Base-by-base conservation (phyloP, 768 basidiomycete species). In the Phlebiopsis gigantea region DNA sequence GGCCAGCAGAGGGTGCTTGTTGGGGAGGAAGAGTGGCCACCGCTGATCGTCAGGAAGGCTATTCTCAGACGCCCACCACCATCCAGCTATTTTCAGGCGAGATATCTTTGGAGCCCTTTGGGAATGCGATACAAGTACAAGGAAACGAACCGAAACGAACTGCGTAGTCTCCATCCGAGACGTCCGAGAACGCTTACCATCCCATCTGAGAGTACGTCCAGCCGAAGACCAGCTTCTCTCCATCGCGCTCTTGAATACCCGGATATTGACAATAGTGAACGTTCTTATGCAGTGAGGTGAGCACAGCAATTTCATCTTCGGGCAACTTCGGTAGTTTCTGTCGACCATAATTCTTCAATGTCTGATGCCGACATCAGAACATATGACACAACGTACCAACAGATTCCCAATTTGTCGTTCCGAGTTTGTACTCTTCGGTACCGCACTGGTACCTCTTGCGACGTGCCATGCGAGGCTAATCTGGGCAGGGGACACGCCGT, bases 391-490 rank as follows among this genome's bases (percentile, higher is more conserved):
- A 68, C 74, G 48, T 55, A 80, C 81, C 24, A 64, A 75, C 31
- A 82, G 56, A 58, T 83, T 83, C 56, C 77, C 74, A 62, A 73
- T 76, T 67, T 83, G 80, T 46, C 77, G 70, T 21, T 73, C 73
- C 19, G 65, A 63, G 57, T 81, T 72, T 19, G 68, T 67, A 54
- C 78, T 80, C 69, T 79, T 80, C 1, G 81, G 79, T 2, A 81
- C 69, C 5, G 75, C 71, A 19, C 72, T 65, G 5, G 73, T 74
- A 0, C 76, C 75, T 24, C 79, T 68, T 17, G 75, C 71, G 39
- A 81, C 46, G 61, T 80, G 77, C 81, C 81, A 84, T 0, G 77
- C 75, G 7, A 83, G 66, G 25, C 75, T 73, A 31, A 84, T 67
- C 64, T 82, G 80, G 4, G 72, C 77, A 1, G 79, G 69, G 0